Base-by-base conservation (phyloP, 176 grass and related monocot genomes). In the Urochloa ruziziensis region DNA sequence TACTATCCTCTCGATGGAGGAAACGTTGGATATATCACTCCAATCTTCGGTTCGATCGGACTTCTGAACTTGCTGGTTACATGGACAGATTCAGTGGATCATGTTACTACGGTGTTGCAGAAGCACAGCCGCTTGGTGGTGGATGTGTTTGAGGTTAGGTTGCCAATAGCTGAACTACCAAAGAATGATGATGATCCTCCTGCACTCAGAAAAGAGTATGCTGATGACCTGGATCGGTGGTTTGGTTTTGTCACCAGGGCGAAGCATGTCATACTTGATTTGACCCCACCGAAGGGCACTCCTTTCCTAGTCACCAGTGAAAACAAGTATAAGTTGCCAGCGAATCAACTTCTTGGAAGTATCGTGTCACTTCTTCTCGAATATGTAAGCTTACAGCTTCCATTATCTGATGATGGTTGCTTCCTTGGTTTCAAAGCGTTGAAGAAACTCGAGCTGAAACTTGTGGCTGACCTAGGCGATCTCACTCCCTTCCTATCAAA, bases 1-100 rank as follows among this genome's bases (percentile, higher is more conserved):
- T 83, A 32, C 62, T 83, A 5, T 83, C 80, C 9, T 48, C 66
- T 83, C 43, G 25, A 16, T 73, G 66, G 80, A 83, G 19, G n/a
- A 39, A 47, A 23, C 56, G 39, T 29, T 83, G 80, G 80, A 74
- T 9, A 23, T 74, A 21, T 21, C 67, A 83, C 64, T 27, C 28
- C 37, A 83, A 74, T 13, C 32, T 74, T 23, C 28, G 54, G 51
- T 74, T 83, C 43, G 4, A 59, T 30, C 13, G 30, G 30, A 8
- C 15, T 2, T 29, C 67, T 15, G 65, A 70, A 4, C 25, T 62
- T 24, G 28, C 29, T 18, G 61, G 61, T 7, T 64, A 28, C 48
- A 2, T 23, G 4, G 25, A 67, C 5, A 78, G 7, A 39, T 84
- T 84, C 53, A n/a, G 65, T 67, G 18, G 30, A 84, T 17, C 24